phyloP scores from a whole-genome alignment of 1,139 yeast species.

The Lodderomyces parapsilosis region DNA sequence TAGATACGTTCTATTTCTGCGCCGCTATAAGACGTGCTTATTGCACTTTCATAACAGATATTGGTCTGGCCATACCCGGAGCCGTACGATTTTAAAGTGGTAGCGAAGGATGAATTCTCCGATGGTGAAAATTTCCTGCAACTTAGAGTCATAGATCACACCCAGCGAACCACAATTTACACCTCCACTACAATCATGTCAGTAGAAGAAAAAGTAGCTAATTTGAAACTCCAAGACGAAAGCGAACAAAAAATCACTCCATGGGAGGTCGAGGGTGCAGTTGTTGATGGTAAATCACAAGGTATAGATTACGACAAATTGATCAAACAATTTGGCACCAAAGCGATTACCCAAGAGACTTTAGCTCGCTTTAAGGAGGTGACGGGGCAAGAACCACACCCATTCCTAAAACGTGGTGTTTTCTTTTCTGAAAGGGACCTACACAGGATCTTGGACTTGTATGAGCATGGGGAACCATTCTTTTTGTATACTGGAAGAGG shows the following conservation, averaged over 20 bases:
- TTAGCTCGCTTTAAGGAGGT: conserved; percentile 71
- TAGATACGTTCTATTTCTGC: not conserved
- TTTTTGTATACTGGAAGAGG: conserved; percentile 98
- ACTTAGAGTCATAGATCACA: not conserved
- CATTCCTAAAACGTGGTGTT: conserved; percentile 84
- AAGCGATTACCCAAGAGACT: conserved; percentile 65
- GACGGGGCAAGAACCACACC: conserved; percentile 94
- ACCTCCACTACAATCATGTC: conserved; percentile 9
- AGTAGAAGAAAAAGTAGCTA: conserved; percentile 26
- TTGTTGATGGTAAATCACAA: conserved; percentile 86
- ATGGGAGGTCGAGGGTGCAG: conserved; percentile 99
- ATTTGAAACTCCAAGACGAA: conserved; percentile 16
- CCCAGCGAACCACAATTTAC: not conserved
- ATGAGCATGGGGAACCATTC: conserved; percentile 94
- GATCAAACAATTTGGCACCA: conserved; percentile 86
- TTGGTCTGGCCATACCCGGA: not conserved
- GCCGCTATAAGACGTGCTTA: not conserved
- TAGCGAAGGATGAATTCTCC: no score
- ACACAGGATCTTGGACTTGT: conserved; percentile 72
- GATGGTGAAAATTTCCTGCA: no score
- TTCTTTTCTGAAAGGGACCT: conserved; percentile 94
- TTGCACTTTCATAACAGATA: no score
- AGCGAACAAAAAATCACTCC: conserved; percentile 84
- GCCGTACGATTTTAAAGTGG: not conserved
- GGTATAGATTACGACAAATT: conserved; percentile 90